A percentile compares a stretch with the other conserved stretches of the same genome.
Conservation (phyloP, 345 rosid species). For the Fremontodendron californicum region DNA sequence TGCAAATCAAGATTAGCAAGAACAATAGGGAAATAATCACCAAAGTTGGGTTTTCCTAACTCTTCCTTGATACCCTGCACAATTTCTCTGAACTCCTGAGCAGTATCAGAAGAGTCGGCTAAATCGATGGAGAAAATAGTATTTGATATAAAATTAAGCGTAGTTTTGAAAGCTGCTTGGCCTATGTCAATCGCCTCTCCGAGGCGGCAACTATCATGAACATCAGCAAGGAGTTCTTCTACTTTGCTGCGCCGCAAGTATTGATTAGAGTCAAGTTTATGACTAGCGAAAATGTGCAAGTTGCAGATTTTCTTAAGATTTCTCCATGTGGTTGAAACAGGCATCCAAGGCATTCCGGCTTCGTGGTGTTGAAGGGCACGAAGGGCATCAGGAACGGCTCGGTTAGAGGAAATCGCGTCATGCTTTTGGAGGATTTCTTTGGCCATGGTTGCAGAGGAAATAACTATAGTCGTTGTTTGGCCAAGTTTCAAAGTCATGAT, state of each 20-base stretch:
- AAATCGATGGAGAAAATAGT: slow-evolving; percentile 22
- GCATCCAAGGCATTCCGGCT: neutral
- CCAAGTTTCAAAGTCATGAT: slow-evolving; percentile 44
- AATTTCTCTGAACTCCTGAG: slow-evolving; percentile 17
- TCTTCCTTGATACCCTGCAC: slow-evolving; percentile 22
- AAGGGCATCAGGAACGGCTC: slow-evolving; percentile 27
- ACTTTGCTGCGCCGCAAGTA: slow-evolving; percentile 22
- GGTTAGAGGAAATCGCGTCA: slow-evolving; percentile 28
- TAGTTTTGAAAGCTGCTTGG: slow-evolving; percentile 21
- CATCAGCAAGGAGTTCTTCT: slow-evolving; percentile 16
- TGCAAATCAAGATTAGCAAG: neutral
- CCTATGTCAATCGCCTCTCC: slow-evolving; percentile 18
- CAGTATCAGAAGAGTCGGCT: slow-evolving; percentile 8
- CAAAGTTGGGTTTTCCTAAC: slow-evolving; percentile 25
- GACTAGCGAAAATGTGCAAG: slow-evolving; percentile 27
- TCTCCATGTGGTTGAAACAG: slow-evolving; percentile 33
- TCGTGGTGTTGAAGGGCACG: slow-evolving; percentile 30
- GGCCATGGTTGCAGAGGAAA: slow-evolving; percentile 36
- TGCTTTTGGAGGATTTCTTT: slow-evolving; percentile 41
- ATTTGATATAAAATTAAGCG: slow-evolving; percentile 20
- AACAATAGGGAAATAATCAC: neutral
- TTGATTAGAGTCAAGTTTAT: slow-evolving; percentile 32
- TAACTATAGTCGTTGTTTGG: slow-evolving; percentile 28
- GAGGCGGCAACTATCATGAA: neutral
- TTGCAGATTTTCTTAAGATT: slow-evolving; percentile 33